phyloP scores from a whole-genome alignment of 2,329 filamentous ascomycete genomes.

The Xylariaceae sp. region DNA sequence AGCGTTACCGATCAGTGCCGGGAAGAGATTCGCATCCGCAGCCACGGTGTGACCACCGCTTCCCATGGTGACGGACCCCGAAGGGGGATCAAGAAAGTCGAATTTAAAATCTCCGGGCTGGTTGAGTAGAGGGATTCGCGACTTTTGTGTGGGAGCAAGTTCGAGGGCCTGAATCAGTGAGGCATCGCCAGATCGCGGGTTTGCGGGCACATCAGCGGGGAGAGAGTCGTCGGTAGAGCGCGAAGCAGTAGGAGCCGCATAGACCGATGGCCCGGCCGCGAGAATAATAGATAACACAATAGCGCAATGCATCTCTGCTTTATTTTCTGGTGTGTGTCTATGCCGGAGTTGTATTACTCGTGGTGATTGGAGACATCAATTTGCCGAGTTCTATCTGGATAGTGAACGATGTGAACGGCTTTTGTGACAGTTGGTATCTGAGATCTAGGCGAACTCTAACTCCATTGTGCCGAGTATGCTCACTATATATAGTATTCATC shows the following conservation, averaged over 20 bases:
- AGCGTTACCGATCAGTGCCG: slow-evolving; percentile 52
- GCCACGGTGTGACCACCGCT: slow-evolving; percentile 48
- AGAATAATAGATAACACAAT: too few species aligned
- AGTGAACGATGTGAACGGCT: too few species aligned
- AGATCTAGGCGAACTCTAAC: too few species aligned
- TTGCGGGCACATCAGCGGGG: not conserved
- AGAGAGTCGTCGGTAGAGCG: not conserved
- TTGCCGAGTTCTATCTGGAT: too few species aligned
- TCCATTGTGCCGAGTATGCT: too few species aligned
- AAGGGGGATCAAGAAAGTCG: slow-evolving; percentile 41
- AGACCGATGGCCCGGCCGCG: not conserved
- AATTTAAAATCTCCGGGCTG: slow-evolving; percentile 42
- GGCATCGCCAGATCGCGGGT: not conserved
- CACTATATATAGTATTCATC: too few species aligned
- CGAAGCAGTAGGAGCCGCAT: not conserved
- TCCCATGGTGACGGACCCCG: slow-evolving; percentile 29
- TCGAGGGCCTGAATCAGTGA: not conserved
- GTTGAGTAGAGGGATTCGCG: not conserved
- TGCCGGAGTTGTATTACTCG: too few species aligned
- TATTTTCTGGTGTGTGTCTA: too few species aligned
- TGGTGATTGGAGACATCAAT: too few species aligned
- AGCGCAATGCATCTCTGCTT: too few species aligned
- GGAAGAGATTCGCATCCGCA: slow-evolving; percentile 56
- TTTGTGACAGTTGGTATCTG: too few species aligned
- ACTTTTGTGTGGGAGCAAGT: not conserved